A percentile compares a stretch with the other conserved stretches of the same genome.
Evolutionary conservation across 805 yeast species (phyloP).

Genomic region (Phaffomyces opuntiae): DNA sequence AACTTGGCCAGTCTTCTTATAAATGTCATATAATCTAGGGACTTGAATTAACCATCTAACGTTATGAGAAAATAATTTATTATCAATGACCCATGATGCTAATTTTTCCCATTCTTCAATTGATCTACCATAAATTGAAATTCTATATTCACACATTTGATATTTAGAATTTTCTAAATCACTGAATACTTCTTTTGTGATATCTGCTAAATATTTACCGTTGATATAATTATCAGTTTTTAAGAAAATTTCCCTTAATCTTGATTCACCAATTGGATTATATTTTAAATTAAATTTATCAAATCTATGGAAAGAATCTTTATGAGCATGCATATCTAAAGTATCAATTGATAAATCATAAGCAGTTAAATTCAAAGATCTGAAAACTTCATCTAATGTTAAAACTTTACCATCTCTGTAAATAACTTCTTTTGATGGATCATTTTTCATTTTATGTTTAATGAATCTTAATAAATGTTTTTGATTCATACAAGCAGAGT

Average conservation of each 20-base stretch:
- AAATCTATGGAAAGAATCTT: slow-evolving; percentile 95
- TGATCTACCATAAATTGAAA: slow-evolving; percentile 88
- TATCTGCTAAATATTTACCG: slow-evolving; percentile 87
- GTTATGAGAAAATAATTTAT: slow-evolving; percentile 84
- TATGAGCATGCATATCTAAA: slow-evolving; percentile 98
- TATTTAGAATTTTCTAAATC: slow-evolving; percentile 94
- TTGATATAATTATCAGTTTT: slow-evolving; percentile 91
- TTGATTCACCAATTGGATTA: slow-evolving; percentile 97
- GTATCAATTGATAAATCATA: slow-evolving; percentile 95
- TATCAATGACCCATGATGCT: slow-evolving; percentile 93
- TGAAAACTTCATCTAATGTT: slow-evolving; percentile 83
- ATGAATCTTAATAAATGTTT: slow-evolving; percentile 92
- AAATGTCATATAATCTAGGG: slow-evolving; percentile 88
- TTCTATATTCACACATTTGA: slow-evolving; percentile 96
- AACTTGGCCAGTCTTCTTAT: slow-evolving; percentile 70
- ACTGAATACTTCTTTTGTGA: slow-evolving; percentile 87
- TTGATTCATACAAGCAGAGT: slow-evolving; percentile 98
- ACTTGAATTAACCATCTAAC: slow-evolving; percentile 96
- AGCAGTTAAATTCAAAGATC: slow-evolving; percentile 85
- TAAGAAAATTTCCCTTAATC: slow-evolving; percentile 90
- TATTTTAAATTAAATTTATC: slow-evolving; percentile 96
- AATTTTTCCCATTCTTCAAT: slow-evolving; percentile 91
- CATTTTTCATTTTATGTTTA: slow-evolving; percentile 85
- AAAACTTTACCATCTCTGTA: slow-evolving; percentile 86
- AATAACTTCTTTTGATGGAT: slow-evolving; percentile 84